These are phyloP conservation scores for Pichia paraexigua DNA, from an alignment of 805 yeast species.

Conservation along the genomic window DNA sequence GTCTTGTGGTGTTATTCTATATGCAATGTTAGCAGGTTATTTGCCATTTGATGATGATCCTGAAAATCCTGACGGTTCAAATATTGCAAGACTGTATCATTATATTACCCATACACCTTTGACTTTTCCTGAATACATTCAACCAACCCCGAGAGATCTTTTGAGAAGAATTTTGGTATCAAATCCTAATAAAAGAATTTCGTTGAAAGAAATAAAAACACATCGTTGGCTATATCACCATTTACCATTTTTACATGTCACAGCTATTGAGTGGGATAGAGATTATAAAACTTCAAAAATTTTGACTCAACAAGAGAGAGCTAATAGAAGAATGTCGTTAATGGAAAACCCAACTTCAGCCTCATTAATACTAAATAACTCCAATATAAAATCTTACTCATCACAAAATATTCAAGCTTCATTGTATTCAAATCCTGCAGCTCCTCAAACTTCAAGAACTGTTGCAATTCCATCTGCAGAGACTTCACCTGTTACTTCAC, in stretches of 20 bases:
- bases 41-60: conserved; percentile 97
- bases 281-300: conserved; percentile 36
- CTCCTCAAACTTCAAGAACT: conserved; percentile 54
- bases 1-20: conserved; percentile 93
- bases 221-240: conserved; percentile 91
- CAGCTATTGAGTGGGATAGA: conserved; percentile 88
- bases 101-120: conserved; percentile 87
- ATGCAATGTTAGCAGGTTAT: conserved; percentile 96
- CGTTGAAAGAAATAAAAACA: conserved; percentile 57
- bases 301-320: conserved; percentile 18
- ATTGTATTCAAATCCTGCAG: conserved; percentile 47
- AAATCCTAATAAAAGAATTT: conserved; percentile 72
- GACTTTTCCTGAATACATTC: conserved; percentile 91
- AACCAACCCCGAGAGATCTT: conserved; percentile 85
- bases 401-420: conserved; percentile 31
- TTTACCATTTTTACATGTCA: conserved; percentile 69
- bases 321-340: conserved; percentile 33
- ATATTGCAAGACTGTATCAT: conserved; percentile 81
- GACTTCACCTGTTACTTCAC: conserved; percentile 22
- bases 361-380: conserved; percentile 30
- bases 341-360: conserved; percentile 38
- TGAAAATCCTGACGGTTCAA: conserved; percentile 91
- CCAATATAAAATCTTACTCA: conserved; percentile 29
- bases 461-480: conserved; percentile 26
- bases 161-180: conserved; percentile 77